Evolutionary conservation across 2,329 filamentous ascomycete genomes (phyloP).

Genomic region (Raffaelea arxii): DNA sequence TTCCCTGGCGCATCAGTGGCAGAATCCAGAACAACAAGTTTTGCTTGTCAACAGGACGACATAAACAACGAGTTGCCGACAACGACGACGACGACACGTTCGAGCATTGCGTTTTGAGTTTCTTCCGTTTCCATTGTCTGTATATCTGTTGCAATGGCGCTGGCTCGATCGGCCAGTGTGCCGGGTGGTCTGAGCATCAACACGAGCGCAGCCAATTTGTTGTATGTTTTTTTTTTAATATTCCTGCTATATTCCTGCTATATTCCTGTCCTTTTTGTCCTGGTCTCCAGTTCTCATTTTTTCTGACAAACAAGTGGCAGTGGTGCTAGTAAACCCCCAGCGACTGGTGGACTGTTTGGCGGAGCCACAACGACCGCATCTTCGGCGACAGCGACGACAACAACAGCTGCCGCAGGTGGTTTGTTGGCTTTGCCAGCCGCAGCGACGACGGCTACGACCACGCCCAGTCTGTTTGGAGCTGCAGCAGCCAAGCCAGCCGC

Average conservation of each 20-base stretch:
- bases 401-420: constrained; percentile 1
- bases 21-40: background rate
- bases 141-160: constrained; percentile 31
- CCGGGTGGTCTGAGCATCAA: constrained; percentile 55
- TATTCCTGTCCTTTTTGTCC: background rate
- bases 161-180: constrained; percentile 48
- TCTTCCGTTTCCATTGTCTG: too few species aligned
- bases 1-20: background rate
- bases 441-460: background rate
- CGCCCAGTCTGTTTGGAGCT: constrained; percentile 9
- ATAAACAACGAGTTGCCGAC: background rate
- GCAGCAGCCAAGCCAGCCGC: constrained; percentile 4
- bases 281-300: background rate
- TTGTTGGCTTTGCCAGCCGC: background rate
- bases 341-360: constrained; percentile 12
- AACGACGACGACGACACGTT: too few species aligned
- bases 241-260: background rate
- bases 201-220: constrained; percentile 49
- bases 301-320: constrained; percentile 3
- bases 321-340: constrained; percentile 13
- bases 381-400: background rate
- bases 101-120: too few species aligned
- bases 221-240: constrained; percentile 26
- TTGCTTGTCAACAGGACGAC: background rate
- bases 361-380: background rate